phyloP scores from a whole-genome alignment of 495 filamentous ascomycete species.

The Parachaetomium inaequale region DNA sequence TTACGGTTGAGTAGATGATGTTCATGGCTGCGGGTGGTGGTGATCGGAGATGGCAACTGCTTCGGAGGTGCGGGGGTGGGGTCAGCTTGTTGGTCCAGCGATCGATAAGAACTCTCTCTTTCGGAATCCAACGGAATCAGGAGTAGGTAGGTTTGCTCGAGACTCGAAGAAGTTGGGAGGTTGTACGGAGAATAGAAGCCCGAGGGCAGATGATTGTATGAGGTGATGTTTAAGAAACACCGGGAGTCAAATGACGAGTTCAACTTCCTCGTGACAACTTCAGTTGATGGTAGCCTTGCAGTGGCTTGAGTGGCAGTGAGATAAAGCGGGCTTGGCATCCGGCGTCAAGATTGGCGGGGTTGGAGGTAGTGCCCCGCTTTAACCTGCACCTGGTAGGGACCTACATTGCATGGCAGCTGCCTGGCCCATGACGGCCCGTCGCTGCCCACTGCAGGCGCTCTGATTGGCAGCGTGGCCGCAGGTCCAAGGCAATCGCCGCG shows the following conservation, averaged over 20 bases:
- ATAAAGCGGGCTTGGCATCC: constrained; percentile 1
- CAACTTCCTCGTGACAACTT: constrained; percentile 5
- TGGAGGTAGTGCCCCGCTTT: constrained; percentile 9
- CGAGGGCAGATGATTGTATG: not conserved
- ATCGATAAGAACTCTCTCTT: not conserved
- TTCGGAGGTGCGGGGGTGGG: not conserved
- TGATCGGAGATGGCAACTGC: not conserved
- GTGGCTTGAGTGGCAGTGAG: not conserved
- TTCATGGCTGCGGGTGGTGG: constrained; percentile 42
- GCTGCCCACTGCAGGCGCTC: not conserved
- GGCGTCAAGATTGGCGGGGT: not conserved
- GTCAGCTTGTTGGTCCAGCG: not conserved
- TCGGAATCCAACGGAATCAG: not conserved
- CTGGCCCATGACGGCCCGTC: not conserved
- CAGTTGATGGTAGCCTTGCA: constrained; percentile 5
- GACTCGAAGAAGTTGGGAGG: not conserved
- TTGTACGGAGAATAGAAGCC: not conserved
- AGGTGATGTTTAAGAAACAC: not conserved
- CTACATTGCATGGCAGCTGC: not conserved
- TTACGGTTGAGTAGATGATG: constrained; percentile 72
- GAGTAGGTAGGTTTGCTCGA: not conserved
- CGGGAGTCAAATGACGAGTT: constrained; percentile 12
- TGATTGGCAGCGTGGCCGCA: constrained; percentile 9
- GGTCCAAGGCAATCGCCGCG: constrained; percentile 8
- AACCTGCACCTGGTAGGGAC: too few species aligned